phyloP scores from a whole-genome alignment of 495 filamentous ascomycete species.

The Aspergillus biplanus region DNA sequence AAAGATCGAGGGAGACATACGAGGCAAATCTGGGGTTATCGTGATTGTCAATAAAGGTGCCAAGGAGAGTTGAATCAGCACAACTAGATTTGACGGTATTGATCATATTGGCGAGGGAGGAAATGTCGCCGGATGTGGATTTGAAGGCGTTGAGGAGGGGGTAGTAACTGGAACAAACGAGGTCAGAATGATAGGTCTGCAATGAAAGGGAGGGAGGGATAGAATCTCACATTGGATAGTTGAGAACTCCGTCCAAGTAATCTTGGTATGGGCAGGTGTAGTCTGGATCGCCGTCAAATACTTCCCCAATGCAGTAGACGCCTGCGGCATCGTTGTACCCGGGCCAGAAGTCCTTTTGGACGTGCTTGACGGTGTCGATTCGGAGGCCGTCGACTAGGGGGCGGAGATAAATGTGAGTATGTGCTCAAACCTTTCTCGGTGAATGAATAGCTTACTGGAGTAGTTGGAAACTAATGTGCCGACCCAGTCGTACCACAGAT shows the following conservation, averaged over 20 bases:
- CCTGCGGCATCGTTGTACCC: slow-evolving; percentile 66
- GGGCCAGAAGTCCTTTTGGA: slow-evolving; percentile 71
- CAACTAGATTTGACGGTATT: slow-evolving; percentile 58
- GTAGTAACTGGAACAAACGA: slow-evolving; percentile 44
- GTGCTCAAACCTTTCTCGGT: neutral
- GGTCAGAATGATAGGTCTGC: neutral
- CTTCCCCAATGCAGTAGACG: slow-evolving; percentile 73
- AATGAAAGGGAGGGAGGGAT: neutral
- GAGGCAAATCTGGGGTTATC: slow-evolving; percentile 71
- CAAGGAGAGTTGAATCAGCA: slow-evolving; percentile 65
- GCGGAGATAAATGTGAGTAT: neutral
- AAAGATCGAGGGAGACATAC: slow-evolving; percentile 25
- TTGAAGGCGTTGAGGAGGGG: slow-evolving; percentile 65
- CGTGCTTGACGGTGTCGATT: slow-evolving; percentile 75
- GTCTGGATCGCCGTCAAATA: slow-evolving; percentile 61
- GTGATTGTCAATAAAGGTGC: slow-evolving; percentile 81
- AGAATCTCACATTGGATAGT: slow-evolving; percentile 56
- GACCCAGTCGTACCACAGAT: slow-evolving; percentile 69
- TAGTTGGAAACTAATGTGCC: slow-evolving; percentile 55
- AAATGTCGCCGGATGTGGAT: slow-evolving; percentile 60
- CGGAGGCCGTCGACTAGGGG: slow-evolving; percentile 71
- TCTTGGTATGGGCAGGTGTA: slow-evolving; percentile 70
- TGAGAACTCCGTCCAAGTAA: slow-evolving; percentile 63
- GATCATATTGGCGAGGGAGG: slow-evolving; percentile 61
- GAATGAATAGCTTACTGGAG: slow-evolving; percentile 41